Evolutionary conservation across 495 filamentous ascomycete genomes (phyloP), one percentile per base, ranked within the genome.

Genomic region (Pyronema omphalodes): DNA sequence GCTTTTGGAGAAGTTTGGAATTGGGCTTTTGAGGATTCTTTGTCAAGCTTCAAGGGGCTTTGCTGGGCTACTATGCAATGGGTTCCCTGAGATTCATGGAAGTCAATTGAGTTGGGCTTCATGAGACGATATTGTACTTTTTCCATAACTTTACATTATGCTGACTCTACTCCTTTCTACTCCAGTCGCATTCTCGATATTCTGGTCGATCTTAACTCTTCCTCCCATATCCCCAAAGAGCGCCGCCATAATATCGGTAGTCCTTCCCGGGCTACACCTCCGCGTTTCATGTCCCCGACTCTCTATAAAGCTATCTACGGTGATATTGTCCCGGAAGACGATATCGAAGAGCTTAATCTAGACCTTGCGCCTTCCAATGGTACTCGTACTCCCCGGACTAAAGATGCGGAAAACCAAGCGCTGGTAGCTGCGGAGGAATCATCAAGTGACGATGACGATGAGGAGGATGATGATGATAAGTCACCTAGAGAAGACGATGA

Each of bases 141-240:
- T 23, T 34, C 15, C 33, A 33, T 29, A 3, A 9, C 63, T 68
- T 41, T 19, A 6, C 44, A 11, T 50, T 50, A 50, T 36, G 7
- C 29, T 36, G 47, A 35, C 11, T 19, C 23, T 14, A 19, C 44
- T 35, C n/a, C 7, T 34, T 7, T 34, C 11, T 50, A 9, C 23
- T 29, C 23, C 55, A 86, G 82, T 54, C 81, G 83, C 58, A 69
- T 93, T 11, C 76, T 94, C 19, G 91, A 94, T 59, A 70, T 94
- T 33, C 76, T 91, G 23, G 73, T 91, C 46, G 88, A 94, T 57
- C 76, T 93, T 60, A 95, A 95, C 67, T 78, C 83, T 17, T 82
- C 76, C 37, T 66, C 76, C 3, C 83, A 85, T 63, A 76, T 95
- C 29, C 78, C 85, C 6, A 74, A 83, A 19, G 72, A 80, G 48